phyloP scores from a whole-genome alignment of 495 filamentous ascomycete genomes.

The Neurospora hispaniola region DNA sequence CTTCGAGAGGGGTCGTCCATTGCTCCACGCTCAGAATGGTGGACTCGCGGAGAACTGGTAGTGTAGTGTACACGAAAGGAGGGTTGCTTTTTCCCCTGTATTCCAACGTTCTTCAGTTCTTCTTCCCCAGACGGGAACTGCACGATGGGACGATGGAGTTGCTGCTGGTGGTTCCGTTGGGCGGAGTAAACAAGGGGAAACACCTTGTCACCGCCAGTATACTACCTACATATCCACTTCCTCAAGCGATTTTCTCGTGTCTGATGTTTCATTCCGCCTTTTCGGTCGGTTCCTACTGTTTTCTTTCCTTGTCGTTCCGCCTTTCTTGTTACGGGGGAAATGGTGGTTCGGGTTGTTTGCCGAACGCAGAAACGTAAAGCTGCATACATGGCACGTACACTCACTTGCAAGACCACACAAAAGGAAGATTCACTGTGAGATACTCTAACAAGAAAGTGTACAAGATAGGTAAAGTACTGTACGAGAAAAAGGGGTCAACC shows the following conservation, averaged over 20 bases:
- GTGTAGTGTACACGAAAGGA: not conserved
- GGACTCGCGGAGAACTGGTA: too few species aligned
- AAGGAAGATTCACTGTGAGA: not conserved
- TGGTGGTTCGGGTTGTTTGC: not conserved
- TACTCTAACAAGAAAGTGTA: not conserved
- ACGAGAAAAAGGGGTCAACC: not conserved
- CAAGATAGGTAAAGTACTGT: not conserved
- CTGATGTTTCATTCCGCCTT: not conserved
- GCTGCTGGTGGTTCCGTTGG: not conserved
- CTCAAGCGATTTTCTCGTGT: not conserved
- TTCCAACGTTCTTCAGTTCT: not conserved
- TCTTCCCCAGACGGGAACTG: not conserved
- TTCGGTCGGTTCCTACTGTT: not conserved
- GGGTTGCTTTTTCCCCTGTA: not conserved
- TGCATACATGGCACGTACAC: not conserved
- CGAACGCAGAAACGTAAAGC: not conserved
- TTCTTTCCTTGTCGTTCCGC: not conserved
- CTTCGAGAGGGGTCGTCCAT: not conserved
- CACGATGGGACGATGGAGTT: not conserved
- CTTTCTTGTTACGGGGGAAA: not conserved
- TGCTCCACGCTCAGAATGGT: not conserved
- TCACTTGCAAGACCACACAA: not conserved
- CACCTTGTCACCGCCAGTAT: not conserved
- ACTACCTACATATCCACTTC: not conserved
- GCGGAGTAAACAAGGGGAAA: not conserved